These are phyloP conservation scores for Bipolaris sorokiniana DNA, from an alignment of 2,329 filamentous ascomycete species.

Conservation along the genomic window DNA sequence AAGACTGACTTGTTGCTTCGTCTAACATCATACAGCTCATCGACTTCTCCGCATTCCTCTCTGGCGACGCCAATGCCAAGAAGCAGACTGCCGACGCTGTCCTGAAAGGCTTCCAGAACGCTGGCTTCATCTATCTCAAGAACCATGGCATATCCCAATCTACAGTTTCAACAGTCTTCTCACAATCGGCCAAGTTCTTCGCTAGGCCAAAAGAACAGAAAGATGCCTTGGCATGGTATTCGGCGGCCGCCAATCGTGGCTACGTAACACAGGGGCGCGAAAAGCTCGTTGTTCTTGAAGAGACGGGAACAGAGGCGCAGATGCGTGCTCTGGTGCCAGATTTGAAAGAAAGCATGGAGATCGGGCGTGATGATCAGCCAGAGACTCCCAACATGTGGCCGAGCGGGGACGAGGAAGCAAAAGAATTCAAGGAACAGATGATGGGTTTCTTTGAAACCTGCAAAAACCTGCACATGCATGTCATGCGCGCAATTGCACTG, in stretches of 20 bases:
- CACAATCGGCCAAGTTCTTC: conserved; percentile 50
- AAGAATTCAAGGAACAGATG: conserved; percentile 75
- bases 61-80: conserved; percentile 66
- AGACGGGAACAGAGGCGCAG: conserved; percentile 45
- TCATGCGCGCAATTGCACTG: conserved; percentile 86
- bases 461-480: conserved; percentile 73
- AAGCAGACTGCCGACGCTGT: conserved; percentile 72
- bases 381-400: conserved; percentile 82
- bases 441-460: conserved; percentile 75
- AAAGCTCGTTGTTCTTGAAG: conserved; percentile 48
- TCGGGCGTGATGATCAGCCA: conserved; percentile 65
- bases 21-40: conserved; percentile 63
- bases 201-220: conserved; percentile 47
- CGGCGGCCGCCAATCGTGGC: conserved; percentile 56
- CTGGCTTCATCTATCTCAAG: conserved; percentile 88
- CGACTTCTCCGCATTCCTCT: conserved; percentile 76
- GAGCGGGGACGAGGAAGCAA: conserved; percentile 58
- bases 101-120: conserved; percentile 79
- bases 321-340: conserved; percentile 48
- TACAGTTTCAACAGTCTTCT: conserved; percentile 67
- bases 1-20: neutral
- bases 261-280: conserved; percentile 55
- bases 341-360: conserved; percentile 66
- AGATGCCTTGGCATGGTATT: conserved; percentile 50
- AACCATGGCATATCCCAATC: conserved; percentile 73